Evolutionary conservation across 345 rosid species (phyloP).

Genomic region (Hibiscus syriacus): DNA sequence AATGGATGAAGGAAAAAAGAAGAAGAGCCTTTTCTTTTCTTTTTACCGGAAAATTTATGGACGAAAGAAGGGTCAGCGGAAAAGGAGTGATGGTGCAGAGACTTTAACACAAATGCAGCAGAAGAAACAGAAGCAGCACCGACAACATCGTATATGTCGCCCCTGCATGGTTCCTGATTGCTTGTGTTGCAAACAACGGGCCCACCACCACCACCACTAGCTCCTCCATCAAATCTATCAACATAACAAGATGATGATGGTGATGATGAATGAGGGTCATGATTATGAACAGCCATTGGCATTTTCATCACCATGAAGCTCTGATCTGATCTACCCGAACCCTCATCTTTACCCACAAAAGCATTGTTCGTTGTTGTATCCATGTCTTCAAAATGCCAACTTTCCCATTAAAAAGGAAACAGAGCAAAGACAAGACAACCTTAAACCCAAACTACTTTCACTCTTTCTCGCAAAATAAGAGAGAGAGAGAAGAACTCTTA

Average conservation of each 20-base stretch:
- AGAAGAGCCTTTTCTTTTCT: constrained; percentile 8
- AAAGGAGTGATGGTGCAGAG: no score
- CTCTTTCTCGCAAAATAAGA: no score
- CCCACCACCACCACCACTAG: constrained; percentile 23
- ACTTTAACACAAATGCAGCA: constrained; percentile 24
- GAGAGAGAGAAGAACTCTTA: no score
- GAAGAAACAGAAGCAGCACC: constrained; percentile 34
- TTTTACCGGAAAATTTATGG: constrained; percentile 36
- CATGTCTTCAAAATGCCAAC: constrained; percentile 11
- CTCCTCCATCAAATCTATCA: constrained; percentile 17
- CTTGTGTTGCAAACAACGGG: constrained; percentile 34
- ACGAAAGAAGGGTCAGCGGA: constrained; percentile 25
- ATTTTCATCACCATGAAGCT: constrained; percentile 22
- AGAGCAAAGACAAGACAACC: constrained; percentile 11
- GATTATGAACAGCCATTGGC: constrained; percentile 12
- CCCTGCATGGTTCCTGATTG: constrained; percentile 33
- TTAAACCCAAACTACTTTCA: constrained; percentile 15
- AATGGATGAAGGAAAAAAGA: constrained; percentile 11
- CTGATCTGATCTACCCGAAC: constrained; percentile 17
- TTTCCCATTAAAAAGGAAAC: constrained; percentile 15
- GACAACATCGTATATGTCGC: no score
- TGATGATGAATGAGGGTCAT: constrained; percentile 24
- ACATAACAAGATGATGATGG: not conserved
- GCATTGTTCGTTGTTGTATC: constrained; percentile 21
- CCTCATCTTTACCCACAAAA: constrained; percentile 20